Percentiles rank a stretch among this genome's conserved stretches.
Conservation (phyloP, 2,329 filamentous ascomycete species). For the Ascochyta koolunga region DNA sequence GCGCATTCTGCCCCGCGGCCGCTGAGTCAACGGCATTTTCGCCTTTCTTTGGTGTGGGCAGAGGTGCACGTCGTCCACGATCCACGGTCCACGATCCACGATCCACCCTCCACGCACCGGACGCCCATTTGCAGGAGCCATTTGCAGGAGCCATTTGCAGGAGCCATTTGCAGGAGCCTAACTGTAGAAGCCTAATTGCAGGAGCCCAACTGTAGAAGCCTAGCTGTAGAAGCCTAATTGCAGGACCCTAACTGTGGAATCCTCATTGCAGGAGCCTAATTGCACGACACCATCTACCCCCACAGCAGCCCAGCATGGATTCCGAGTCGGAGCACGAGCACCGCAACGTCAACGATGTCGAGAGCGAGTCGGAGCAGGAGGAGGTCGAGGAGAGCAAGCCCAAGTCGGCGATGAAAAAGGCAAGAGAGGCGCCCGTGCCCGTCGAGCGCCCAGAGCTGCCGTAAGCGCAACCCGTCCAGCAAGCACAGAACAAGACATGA, state of each 20-base stretch:
- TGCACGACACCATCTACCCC: no score
- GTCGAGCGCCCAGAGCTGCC: slow-evolving; percentile 72
- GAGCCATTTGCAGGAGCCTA: no score
- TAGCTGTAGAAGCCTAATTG: no score
- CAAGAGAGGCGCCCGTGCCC: slow-evolving; percentile 61
- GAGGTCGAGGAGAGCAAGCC: slow-evolving; percentile 66
- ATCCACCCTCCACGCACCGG: not conserved
- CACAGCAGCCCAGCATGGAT: slow-evolving; percentile 45
- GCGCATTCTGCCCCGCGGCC: slow-evolving; percentile 35
- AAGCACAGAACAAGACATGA: not conserved
- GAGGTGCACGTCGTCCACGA: not conserved
- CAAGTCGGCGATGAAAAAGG: slow-evolving; percentile 89
- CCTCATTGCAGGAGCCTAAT: no score
- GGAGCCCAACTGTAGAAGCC: no score
- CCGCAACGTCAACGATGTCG: slow-evolving; percentile 41
- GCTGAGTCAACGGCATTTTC: slow-evolving; percentile 44
- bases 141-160: slow-evolving; percentile 7
- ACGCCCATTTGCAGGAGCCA: no score
- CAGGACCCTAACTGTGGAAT: no score
- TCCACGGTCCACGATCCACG: no score
- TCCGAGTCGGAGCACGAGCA: slow-evolving; percentile 50
- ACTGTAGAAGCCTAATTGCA: no score
- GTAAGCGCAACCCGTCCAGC: slow-evolving; percentile 25
- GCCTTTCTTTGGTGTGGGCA: slow-evolving; percentile 42
- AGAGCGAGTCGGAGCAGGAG: slow-evolving; percentile 72